Percentiles rank a stretch among this genome's conserved stretches.
Conservation (phyloP, 2,329 filamentous ascomycete species). For the Fusarium sp. region DNA sequence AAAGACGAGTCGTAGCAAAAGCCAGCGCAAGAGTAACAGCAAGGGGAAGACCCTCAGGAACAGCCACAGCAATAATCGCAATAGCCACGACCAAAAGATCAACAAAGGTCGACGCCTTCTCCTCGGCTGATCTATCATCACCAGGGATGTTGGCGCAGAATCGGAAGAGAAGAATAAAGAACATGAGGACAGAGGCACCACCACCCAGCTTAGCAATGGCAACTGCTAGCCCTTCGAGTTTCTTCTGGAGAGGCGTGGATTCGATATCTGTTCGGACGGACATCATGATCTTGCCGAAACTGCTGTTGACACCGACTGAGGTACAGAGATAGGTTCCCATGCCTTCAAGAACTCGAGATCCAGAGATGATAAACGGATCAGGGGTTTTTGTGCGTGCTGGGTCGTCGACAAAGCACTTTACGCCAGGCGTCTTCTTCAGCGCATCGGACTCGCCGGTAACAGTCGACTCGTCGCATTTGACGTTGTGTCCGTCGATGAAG, state of each 20-base stretch:
- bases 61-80: slow-evolving; percentile 83
- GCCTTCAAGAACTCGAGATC: slow-evolving; percentile 81
- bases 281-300: slow-evolving; percentile 81
- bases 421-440: slow-evolving; percentile 74
- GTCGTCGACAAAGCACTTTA: slow-evolving; percentile 78
- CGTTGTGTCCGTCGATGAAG: slow-evolving; percentile 28
- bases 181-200: slow-evolving; percentile 81
- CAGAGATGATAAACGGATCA: slow-evolving; percentile 91
- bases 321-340: slow-evolving; percentile 78
- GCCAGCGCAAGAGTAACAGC: slow-evolving; percentile 83
- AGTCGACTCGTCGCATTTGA: slow-evolving; percentile 28
- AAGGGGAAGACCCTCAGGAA: slow-evolving; percentile 81
- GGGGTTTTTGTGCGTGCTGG: slow-evolving; percentile 77
- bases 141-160: slow-evolving; percentile 78
- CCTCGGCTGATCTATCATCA: slow-evolving; percentile 66
- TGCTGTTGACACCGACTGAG: slow-evolving; percentile 78
- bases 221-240: slow-evolving; percentile 79
- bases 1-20: slow-evolving; percentile 81
- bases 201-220: slow-evolving; percentile 85
- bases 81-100: slow-evolving; percentile 83
- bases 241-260: slow-evolving; percentile 81
- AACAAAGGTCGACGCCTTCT: slow-evolving; percentile 84
- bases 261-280: slow-evolving; percentile 79
- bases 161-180: slow-evolving; percentile 87
- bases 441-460: slow-evolving; percentile 83